phyloP scores from a whole-genome alignment of 805 yeast genomes.

The Pichia manshurica region DNA sequence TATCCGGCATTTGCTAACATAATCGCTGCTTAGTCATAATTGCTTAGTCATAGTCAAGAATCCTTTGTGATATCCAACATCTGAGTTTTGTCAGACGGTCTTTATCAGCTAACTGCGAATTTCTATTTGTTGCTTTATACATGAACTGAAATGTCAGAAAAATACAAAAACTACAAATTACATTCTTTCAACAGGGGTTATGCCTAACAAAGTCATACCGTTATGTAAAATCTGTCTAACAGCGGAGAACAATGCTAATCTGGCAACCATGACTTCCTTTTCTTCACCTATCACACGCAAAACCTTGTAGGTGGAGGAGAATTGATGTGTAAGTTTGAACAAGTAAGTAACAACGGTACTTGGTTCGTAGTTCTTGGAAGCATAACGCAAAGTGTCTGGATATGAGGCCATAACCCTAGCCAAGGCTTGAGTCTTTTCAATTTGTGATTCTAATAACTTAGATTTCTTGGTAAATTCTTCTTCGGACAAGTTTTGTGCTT shows the following conservation, averaged over 20 bases:
- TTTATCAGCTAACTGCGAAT: too few species aligned
- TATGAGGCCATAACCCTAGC: slow-evolving; percentile 79
- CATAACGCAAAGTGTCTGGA: slow-evolving; percentile 83
- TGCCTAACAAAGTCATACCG: slow-evolving; percentile 85
- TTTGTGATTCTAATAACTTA: slow-evolving; percentile 24
- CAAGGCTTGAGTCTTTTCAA: slow-evolving; percentile 42
- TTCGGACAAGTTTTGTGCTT: slow-evolving; percentile 20
- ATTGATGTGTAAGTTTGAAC: slow-evolving; percentile 87
- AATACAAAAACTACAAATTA: slow-evolving; percentile 29
- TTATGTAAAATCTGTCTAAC: slow-evolving; percentile 85
- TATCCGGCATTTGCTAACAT: too few species aligned
- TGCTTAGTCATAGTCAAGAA: too few species aligned
- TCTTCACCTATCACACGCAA: slow-evolving; percentile 97
- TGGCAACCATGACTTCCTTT: slow-evolving; percentile 76
- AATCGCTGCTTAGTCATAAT: too few species aligned
- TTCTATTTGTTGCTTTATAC: too few species aligned
- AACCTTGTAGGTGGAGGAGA: slow-evolving; percentile 92
- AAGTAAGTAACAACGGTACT: slow-evolving; percentile 90
- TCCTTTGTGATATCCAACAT: too few species aligned
- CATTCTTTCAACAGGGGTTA: slow-evolving; percentile 99
- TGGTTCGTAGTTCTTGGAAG: slow-evolving; percentile 83
- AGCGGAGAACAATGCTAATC: slow-evolving; percentile 84
- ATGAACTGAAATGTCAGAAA: background rate
- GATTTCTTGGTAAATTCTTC: slow-evolving; percentile 29
- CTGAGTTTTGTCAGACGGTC: too few species aligned